Percentiles rank a stretch among this genome's conserved stretches.
Evolutionary conservation across 306 rosid species (phyloP).

Genomic region (Fragaria nilgerrensis): DNA sequence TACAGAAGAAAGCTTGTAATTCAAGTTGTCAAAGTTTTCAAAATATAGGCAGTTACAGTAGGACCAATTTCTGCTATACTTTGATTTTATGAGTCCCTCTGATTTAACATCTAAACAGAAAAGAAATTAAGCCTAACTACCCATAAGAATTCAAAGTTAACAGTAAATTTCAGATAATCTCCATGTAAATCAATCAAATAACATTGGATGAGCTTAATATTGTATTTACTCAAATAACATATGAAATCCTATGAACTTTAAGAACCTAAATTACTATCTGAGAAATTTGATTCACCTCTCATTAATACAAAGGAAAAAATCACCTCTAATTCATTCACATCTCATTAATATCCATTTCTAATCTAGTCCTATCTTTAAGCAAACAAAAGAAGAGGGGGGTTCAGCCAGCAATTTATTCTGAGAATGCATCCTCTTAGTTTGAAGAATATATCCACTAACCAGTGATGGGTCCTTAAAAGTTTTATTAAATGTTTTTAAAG

Average conservation of each 20-base stretch:
- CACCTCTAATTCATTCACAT: not conserved
- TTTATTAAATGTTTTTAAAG: too few species aligned
- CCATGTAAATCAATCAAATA: not conserved
- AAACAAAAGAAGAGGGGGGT: not conserved
- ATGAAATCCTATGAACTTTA: not conserved
- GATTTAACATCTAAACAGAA: slow-evolving; percentile 2
- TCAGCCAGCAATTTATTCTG: not conserved
- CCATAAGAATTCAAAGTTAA: not conserved
- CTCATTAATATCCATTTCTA: not conserved
- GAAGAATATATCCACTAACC: not conserved
- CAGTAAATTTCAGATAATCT: not conserved
- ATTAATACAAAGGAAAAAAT: not conserved
- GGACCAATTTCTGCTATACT: not conserved
- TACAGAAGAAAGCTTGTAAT: slow-evolving; percentile 17
- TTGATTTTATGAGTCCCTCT: slow-evolving; percentile 5
- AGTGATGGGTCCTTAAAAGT: not conserved
- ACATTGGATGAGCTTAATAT: not conserved
- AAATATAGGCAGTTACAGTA: not conserved
- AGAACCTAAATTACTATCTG: not conserved
- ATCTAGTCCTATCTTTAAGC: not conserved
- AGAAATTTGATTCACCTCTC: not conserved
- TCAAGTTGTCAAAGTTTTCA: slow-evolving; percentile 21
- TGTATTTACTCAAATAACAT: not conserved
- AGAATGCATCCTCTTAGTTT: not conserved
- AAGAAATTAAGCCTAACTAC: not conserved